phyloP scores from a whole-genome alignment of 2,329 filamentous ascomycete genomes.

The Alternaria consortialis region DNA sequence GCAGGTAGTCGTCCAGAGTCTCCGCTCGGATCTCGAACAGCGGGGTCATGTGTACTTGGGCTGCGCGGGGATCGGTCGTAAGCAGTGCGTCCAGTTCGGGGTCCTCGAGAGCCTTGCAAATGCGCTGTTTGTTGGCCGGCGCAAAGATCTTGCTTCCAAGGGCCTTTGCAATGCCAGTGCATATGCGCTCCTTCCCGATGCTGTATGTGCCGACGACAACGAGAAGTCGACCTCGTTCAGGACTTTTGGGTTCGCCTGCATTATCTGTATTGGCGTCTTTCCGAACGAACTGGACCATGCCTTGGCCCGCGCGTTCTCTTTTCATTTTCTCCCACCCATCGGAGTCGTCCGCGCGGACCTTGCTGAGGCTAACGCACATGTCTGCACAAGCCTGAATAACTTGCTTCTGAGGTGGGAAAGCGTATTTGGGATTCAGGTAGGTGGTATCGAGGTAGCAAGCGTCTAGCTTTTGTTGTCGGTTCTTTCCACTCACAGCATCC shows the following conservation, averaged over 20 bases:
- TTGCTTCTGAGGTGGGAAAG: conserved; percentile 87
- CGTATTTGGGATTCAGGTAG: conserved; percentile 93
- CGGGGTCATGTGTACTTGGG: conserved; percentile 97
- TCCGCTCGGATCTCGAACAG: conserved; percentile 93
- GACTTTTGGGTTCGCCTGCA: conserved; percentile 41
- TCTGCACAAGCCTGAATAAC: conserved; percentile 89
- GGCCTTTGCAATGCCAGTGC: conserved; percentile 87
- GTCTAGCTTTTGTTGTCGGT: conserved; percentile 85
- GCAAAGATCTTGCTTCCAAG: conserved; percentile 90
- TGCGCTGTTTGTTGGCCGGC: conserved; percentile 79
- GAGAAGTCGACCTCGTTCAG: conserved; percentile 73
- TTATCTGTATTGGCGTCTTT: conserved; percentile 51
- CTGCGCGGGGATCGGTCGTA: conserved; percentile 80
- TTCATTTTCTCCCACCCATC: conserved; percentile 68
- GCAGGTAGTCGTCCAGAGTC: conserved; percentile 88
- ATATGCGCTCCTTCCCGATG: conserved; percentile 97
- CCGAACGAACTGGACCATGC: conserved; percentile 71
- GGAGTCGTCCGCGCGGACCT: conserved; percentile 66
- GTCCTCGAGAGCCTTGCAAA: conserved; percentile 86
- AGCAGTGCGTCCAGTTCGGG: conserved; percentile 79
- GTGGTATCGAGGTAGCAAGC: conserved; percentile 97
- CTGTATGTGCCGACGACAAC: conserved; percentile 97
- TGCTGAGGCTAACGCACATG: conserved; percentile 80
- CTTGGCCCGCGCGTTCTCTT: conserved; percentile 61
- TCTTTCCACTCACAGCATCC: conserved; percentile 75